Conservation (phyloP, 345 rosid species). For the Sapria himalayana region DNA sequence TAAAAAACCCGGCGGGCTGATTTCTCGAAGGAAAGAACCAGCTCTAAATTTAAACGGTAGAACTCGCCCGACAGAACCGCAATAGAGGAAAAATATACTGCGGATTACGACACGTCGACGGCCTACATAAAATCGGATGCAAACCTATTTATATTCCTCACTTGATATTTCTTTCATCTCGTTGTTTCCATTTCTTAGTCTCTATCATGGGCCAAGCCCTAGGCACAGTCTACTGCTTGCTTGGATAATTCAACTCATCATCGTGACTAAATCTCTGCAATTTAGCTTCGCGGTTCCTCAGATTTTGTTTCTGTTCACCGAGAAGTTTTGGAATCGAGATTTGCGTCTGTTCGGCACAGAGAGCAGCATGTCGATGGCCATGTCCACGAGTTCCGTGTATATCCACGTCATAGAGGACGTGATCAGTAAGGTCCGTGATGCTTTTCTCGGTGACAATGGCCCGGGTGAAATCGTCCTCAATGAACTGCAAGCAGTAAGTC, state of each 20-base stretch:
- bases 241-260: background rate
- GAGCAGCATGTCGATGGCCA: conserved; percentile 20
- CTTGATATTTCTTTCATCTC: conserved; percentile 33
- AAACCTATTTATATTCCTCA: conserved; percentile 94
- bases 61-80: too few relatives aligned
- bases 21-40: too few relatives aligned
- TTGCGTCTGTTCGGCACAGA: conserved; percentile 6
- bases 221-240: conserved; percentile 2
- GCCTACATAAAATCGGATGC: conserved; percentile 49
- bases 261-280: background rate
- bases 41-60: too few relatives aligned
- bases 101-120: conserved; percentile 51
- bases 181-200: conserved; percentile 7
- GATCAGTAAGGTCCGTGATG: conserved; percentile 75
- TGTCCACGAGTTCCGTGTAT: conserved; percentile 48
- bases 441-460: conserved; percentile 61
- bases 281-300: background rate
- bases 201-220: conserved; percentile 10
- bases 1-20: too few relatives aligned
- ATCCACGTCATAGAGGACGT: conserved; percentile 83
- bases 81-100: too few relatives aligned
- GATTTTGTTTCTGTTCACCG: background rate
- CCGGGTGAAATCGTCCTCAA: conserved; percentile 70
- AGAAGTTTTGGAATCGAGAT: conserved; percentile 7
- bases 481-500: conserved; percentile 79